phyloP scores from a whole-genome alignment of 1,139 yeast species.

The Saccharomycopsis hybrid region DNA sequence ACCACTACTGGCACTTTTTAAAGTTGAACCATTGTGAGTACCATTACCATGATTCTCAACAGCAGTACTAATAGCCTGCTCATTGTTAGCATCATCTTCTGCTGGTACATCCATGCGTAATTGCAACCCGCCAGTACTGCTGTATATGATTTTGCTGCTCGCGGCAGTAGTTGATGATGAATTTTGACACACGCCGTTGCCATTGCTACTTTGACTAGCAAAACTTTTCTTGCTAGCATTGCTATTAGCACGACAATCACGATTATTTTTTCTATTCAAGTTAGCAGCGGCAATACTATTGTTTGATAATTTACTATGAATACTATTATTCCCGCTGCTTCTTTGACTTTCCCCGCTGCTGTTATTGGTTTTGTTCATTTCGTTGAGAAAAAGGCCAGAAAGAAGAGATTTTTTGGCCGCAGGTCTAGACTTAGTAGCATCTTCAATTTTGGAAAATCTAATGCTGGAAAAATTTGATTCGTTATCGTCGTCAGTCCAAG shows the following conservation, averaged over 20 bases:
- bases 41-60: too few relatives aligned
- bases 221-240: slow-evolving; percentile 1
- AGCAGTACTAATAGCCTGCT: too few relatives aligned
- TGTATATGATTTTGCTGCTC: slow-evolving; percentile 8
- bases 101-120: not conserved
- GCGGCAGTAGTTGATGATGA: too few relatives aligned
- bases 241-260: too few relatives aligned
- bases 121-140: slow-evolving; percentile 13
- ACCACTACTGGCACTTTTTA: too few relatives aligned
- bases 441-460: slow-evolving; percentile 1
- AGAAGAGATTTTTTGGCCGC: slow-evolving; percentile 14
- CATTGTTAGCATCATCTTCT: not conserved
- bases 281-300: slow-evolving; percentile 1
- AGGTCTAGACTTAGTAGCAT: slow-evolving; percentile 2
- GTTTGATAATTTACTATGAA: not conserved
- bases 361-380: slow-evolving; percentile 12
- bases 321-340: too few relatives aligned
- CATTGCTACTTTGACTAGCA: slow-evolving; percentile 5
- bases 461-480: not conserved
- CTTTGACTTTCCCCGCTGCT: not conserved
- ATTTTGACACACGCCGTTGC: slow-evolving; percentile 5
- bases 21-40: too few relatives aligned
- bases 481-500: slow-evolving; percentile 21
- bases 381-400: slow-evolving; percentile 19
- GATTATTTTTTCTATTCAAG: not conserved